phyloP scores from a whole-genome alignment of 2,329 filamentous ascomycete genomes.

The Chaetomiaceae sp. region DNA sequence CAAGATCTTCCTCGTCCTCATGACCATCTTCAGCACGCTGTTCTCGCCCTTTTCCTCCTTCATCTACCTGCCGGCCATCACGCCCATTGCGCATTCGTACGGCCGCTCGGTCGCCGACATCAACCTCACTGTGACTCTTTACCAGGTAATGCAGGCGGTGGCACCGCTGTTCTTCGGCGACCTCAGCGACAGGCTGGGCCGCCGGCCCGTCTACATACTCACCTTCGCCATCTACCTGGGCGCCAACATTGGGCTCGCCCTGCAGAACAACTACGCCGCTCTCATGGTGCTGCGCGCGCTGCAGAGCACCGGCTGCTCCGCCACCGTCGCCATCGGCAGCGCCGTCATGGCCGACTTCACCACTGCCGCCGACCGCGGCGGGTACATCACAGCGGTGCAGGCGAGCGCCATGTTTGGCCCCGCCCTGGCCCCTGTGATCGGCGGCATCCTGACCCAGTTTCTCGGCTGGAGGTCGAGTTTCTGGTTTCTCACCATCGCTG shows the following conservation, averaged over 20 bases:
- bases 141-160: constrained; percentile 48
- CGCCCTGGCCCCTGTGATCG: constrained; percentile 36
- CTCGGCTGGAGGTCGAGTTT: neutral
- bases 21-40: neutral
- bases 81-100: constrained; percentile 34
- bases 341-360: constrained; percentile 55
- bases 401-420: constrained; percentile 30
- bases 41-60: neutral
- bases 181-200: constrained; percentile 44
- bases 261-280: constrained; percentile 40
- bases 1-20: too few species aligned
- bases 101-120: constrained; percentile 30
- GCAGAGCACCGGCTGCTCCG: constrained; percentile 49
- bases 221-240: constrained; percentile 43
- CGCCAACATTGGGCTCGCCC: constrained; percentile 42
- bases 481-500: too few species aligned
- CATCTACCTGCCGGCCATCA: constrained; percentile 46
- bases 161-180: constrained; percentile 46
- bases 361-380: constrained; percentile 51
- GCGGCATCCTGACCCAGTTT: neutral
- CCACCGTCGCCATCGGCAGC: constrained; percentile 47
- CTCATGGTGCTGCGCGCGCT: constrained; percentile 45
- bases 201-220: constrained; percentile 44
- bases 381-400: constrained; percentile 45
- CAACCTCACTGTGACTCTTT: constrained; percentile 41